Conservation (phyloP, 192 early-diverging fungal genomes). For the Rhizophagus prolifer region DNA sequence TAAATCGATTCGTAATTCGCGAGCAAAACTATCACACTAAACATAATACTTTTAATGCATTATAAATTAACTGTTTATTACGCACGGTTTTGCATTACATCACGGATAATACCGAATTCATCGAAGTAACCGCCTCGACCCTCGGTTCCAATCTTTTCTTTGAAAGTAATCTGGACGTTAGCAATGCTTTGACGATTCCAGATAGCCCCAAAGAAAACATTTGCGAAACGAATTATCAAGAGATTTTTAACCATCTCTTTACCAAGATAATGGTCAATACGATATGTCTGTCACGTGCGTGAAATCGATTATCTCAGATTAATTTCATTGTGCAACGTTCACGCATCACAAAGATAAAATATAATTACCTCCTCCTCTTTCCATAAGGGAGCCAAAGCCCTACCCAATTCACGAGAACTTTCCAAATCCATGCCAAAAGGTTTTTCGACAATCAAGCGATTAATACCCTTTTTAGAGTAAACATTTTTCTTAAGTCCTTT, state of each 20-base stretch:
- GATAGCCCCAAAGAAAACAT: constrained; percentile 88
- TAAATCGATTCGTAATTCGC: not conserved
- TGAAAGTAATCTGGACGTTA: constrained; percentile 98
- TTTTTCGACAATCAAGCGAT: constrained; percentile 95
- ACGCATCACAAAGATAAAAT: not conserved
- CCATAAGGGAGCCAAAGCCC: constrained; percentile 75
- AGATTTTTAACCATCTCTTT: constrained; percentile 99
- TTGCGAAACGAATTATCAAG: constrained; percentile 90
- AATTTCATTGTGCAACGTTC: not conserved
- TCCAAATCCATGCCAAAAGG: constrained; percentile 95
- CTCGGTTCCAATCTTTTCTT: constrained; percentile 95
- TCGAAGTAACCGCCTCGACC: constrained; percentile 99
- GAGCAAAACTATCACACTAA: not conserved
- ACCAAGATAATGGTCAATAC: constrained; percentile 98
- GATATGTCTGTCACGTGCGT: constrained; percentile 69
- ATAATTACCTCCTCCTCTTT: constrained; percentile 75
- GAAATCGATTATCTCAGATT: not conserved
- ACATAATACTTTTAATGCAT: not conserved
- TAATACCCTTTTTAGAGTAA: constrained; percentile 64
- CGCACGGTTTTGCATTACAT: constrained; percentile 89
- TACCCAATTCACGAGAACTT: constrained; percentile 71
- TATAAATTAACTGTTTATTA: not conserved
- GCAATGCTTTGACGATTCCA: constrained; percentile 89
- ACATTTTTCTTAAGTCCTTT: constrained; percentile 67
- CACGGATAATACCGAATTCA: constrained; percentile 97